These are phyloP conservation scores for Penicillium sp. DNA, from an alignment of 2,329 filamentous ascomycete species.

Conservation along the genomic window DNA sequence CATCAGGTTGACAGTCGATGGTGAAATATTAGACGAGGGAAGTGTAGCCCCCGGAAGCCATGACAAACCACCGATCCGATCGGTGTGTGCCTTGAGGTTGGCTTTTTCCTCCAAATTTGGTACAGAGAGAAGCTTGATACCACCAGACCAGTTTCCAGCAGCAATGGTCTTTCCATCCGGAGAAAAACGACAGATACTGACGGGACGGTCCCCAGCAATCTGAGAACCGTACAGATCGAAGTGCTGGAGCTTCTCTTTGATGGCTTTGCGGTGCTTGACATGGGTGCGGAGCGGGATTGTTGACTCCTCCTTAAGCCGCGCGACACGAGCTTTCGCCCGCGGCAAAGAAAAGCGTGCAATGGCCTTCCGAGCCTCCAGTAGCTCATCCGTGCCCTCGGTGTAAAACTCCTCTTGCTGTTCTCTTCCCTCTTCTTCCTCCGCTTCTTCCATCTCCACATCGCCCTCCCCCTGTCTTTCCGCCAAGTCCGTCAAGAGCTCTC, in stretches of 20 bases:
- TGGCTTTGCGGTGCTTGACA: conserved; percentile 82
- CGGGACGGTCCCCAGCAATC: conserved; percentile 82
- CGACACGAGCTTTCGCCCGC: conserved; percentile 71
- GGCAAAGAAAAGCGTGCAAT: conserved; percentile 84
- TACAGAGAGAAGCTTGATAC: conserved; percentile 80
- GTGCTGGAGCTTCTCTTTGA: conserved; percentile 76
- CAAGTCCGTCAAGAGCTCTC: conserved; percentile 73
- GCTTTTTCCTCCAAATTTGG: conserved; percentile 76
- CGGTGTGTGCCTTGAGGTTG: conserved; percentile 77
- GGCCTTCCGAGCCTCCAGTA: conserved; percentile 72
- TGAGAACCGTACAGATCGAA: conserved; percentile 95
- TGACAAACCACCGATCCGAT: conserved; percentile 82
- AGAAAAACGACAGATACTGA: conserved; percentile 88
- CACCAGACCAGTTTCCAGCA: conserved; percentile 89
- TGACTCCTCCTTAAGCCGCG: conserved; percentile 75
- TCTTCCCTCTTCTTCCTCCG: conserved; percentile 58
- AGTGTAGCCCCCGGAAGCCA: conserved; percentile 86
- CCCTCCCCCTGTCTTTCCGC: conserved; percentile 58
- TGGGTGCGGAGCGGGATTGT: conserved; percentile 83
- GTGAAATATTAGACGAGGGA: conserved; percentile 66
- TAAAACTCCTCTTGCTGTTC: conserved; percentile 94
- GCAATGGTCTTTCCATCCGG: conserved; percentile 81
- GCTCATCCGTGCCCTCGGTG: conserved; percentile 71
- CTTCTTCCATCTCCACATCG: conserved; percentile 54
- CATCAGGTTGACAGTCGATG: conserved; percentile 75